Conservation (phyloP, 2,329 filamentous ascomycete genomes). For the Trichoderma afroharzianum region DNA sequence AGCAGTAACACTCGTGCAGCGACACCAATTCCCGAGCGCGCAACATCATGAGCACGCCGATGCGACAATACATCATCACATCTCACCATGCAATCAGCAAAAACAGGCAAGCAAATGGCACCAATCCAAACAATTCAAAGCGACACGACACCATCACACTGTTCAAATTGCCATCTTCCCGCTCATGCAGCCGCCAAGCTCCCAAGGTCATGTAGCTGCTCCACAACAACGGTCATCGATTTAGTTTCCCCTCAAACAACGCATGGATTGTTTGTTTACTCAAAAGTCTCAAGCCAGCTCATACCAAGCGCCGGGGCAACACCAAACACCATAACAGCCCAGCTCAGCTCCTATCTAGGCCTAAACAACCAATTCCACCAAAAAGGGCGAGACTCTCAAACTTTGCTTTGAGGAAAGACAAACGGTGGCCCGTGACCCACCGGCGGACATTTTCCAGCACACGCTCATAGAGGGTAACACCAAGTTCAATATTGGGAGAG, state of each 20-base stretch:
- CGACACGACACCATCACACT: not conserved
- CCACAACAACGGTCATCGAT: not conserved
- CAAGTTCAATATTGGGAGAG: not conserved
- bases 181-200: not conserved
- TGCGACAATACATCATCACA: not conserved
- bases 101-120: not conserved
- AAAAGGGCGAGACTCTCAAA: not conserved
- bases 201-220: not conserved
- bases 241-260: not conserved
- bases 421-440: not conserved
- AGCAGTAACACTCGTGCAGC: not conserved
- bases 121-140: not conserved
- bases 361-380: not conserved
- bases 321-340: not conserved
- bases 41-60: not conserved
- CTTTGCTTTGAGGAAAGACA: not conserved
- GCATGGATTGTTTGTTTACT: conserved; percentile 2
- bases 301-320: not conserved
- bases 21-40: not conserved
- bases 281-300: not conserved
- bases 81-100: not conserved
- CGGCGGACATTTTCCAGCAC: not conserved
- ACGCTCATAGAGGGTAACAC: not conserved
- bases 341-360: not conserved
- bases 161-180: not conserved